Evolutionary conservation across 2,329 filamentous ascomycete genomes (phyloP), one percentile per base, ranked within the genome.

Genomic region (Aspergillus tubingensis): DNA sequence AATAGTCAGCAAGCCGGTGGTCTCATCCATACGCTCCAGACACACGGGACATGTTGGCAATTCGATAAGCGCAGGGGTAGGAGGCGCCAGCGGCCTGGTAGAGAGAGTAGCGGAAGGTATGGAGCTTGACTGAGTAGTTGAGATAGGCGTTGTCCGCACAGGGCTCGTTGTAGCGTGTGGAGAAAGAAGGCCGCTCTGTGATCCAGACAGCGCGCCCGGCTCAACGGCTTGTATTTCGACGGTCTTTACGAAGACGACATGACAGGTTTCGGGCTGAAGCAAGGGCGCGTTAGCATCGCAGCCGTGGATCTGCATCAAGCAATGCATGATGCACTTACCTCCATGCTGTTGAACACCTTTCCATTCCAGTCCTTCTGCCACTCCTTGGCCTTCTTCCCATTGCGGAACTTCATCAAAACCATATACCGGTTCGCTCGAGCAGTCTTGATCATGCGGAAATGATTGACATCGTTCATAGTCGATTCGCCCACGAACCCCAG

Each of bases 1-100:
- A 43, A 98, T 98, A 0, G 95, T 99, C 72, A 99, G 86, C 2
- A 99, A 82, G 0, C 95, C 95, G 0, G 92, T 96, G 0, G 93
- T 97, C 74, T 98, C 94, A 71, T 99, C 95, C 95, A 99, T 99
- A 51, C 94, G 89, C 75, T 99, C 95, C 5, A 99, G 84, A 67
- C 95, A 99, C 8, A 99, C 95, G 0, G 95, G 93, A 66, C 95
- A 99, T 1, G 95, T 98, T 2, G 95, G 95, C 11, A 99, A 81
- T 77, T 99, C 95, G 57, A 96, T 85, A 1, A 98, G 83, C 53
- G 91, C 90, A 1, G 93, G 91, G 0, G 94, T 96, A 2, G 86
- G 86, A n/a, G 87, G 87, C 11, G 87, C 85, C n/a, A 86, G 78
- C 10, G 87, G 87, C 70, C 88, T 89, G 7, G 80, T 81, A 2